Evolutionary conservation across 805 yeast species (phyloP).

Genomic region (Blastobotrys parvus): DNA sequence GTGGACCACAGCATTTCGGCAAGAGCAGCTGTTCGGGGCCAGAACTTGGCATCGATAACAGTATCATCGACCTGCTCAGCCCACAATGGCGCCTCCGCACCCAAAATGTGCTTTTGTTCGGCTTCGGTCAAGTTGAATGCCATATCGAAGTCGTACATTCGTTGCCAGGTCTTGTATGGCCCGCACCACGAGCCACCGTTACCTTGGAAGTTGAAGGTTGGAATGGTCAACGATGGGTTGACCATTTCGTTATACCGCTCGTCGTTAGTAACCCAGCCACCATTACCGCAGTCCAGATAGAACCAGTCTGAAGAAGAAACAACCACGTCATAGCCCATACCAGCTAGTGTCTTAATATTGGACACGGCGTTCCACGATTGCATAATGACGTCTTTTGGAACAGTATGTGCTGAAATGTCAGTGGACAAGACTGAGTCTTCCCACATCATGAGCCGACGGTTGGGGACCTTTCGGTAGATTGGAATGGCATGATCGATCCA

Average conservation of each 20-base stretch:
- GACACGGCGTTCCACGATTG: conserved; percentile 30
- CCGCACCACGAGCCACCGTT: conserved; percentile 35
- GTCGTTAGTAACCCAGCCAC: conserved; percentile 33
- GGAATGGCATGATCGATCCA: conserved; percentile 33
- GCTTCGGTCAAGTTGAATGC: conserved; percentile 26
- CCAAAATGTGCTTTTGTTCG: conserved; percentile 29
- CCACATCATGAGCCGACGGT: conserved; percentile 34
- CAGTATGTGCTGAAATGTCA: conserved; percentile 18
- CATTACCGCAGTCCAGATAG: conserved; percentile 37
- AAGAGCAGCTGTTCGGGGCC: conserved; percentile 37
- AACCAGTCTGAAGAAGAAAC: conserved; percentile 30
- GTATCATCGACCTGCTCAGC: conserved; percentile 32
- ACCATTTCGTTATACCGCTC: conserved; percentile 25
- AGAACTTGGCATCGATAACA: conserved; percentile 27
- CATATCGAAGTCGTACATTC: conserved; percentile 33
- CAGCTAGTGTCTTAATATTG: conserved; percentile 26
- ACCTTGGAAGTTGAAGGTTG: conserved; percentile 27
- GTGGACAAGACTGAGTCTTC: conserved; percentile 29
- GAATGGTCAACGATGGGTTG: conserved; percentile 8
- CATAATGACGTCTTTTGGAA: conserved; percentile 30
- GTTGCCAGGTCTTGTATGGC: conserved; percentile 39
- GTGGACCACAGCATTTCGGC: conserved; percentile 38
- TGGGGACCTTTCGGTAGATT: conserved; percentile 22
- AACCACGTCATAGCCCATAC: conserved; percentile 33
- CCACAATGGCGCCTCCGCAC: conserved; percentile 36